Base-by-base conservation (phyloP, 1,284 basidiomycete genomes). In the Sporisorium exsertum region DNA sequence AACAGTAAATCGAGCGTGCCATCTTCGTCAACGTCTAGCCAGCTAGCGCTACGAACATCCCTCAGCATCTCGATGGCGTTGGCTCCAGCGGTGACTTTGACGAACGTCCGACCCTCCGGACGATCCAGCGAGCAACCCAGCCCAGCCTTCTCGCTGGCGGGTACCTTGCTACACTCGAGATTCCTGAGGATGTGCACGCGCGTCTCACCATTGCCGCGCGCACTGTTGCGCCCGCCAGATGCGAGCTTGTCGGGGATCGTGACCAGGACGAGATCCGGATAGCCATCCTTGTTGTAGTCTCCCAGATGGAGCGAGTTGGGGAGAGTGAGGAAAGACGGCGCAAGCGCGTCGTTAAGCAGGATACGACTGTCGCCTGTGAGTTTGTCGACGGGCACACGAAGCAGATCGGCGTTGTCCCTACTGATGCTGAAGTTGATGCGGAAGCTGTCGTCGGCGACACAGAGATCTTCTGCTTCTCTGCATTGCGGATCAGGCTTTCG, bases 11-110 rank as follows among this genome's bases (percentile, higher is more conserved):
- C 97, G 24, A 99, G 88, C 1, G 94, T 93, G 0, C 96, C 95
- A 86, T 99, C 96, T 84, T 98, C 97, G 83, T 97, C 96, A 83
- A 98, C 88, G 86, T 99, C 97, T 62, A 99, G 81, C 86, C 95
- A 96, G 20, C 91, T 89, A 1, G 91, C 91, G 22, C 91, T 90
- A 43, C 91, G 88, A 0, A 93, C 95, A 85, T 99, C 95, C 64
- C 88, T 89, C 12, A 97, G 88, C 12, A 84, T 86, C 20, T 90
- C 88, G 60, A 99, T 86, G 7, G 89, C 87, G 33, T 91, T 90
- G 2, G 89, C 89, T 3, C 91, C 92, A 27, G 90, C 90, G 50
- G 64, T 67, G 92, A 88, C 72, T 88, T 68, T 70, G 54, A 70
- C 59, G 47, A 77, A 81, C 5, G 54, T 51, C 63, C 80, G 35